Conservation (phyloP, 1,139 yeast genomes). For the Geotrichum europaeum region DNA sequence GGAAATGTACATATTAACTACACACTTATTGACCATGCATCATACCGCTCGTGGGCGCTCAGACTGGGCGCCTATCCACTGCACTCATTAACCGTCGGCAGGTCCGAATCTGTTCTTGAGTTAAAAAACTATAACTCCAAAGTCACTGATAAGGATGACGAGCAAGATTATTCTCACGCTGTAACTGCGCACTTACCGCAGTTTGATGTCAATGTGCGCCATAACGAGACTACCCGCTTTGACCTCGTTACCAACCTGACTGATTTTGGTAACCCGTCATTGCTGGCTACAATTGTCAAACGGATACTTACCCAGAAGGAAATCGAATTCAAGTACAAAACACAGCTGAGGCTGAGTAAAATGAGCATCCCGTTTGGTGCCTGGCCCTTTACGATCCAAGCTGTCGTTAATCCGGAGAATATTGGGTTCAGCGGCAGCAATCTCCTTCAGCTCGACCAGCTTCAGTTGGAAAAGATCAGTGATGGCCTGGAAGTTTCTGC, state of each 20-base stretch:
- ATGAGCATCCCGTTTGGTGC: conserved; percentile 23
- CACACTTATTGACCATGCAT: conserved; percentile 6
- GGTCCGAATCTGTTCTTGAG: background rate
- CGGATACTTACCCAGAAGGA: conserved; percentile 21
- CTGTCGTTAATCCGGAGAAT: conserved; percentile 1
- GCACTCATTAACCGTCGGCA: conserved; percentile 3
- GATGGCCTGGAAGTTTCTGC: conserved; percentile 20
- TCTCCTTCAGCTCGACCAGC: background rate
- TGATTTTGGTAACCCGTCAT: conserved; percentile 25
- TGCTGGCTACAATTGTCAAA: conserved; percentile 23
- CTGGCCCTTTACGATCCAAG: conserved; percentile 21
- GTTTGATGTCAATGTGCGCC: conserved; percentile 19
- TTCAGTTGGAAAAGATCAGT: background rate
- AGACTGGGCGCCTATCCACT: conserved; percentile 13
- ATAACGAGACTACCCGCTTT: conserved; percentile 22
- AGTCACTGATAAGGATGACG: background rate
- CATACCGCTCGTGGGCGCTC: conserved; percentile 9
- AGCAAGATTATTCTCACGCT: conserved; percentile 16
- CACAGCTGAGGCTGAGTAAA: conserved; percentile 21
- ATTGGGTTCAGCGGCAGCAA: background rate
- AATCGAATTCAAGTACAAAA: conserved; percentile 21
- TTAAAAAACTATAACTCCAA: conserved; percentile 3
- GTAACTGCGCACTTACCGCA: conserved; percentile 25
- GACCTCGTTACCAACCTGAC: conserved; percentile 24
- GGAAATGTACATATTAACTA: conserved; percentile 13